Base-by-base conservation (phyloP, 106 monocot species). In the Amphibolis antarctica region DNA sequence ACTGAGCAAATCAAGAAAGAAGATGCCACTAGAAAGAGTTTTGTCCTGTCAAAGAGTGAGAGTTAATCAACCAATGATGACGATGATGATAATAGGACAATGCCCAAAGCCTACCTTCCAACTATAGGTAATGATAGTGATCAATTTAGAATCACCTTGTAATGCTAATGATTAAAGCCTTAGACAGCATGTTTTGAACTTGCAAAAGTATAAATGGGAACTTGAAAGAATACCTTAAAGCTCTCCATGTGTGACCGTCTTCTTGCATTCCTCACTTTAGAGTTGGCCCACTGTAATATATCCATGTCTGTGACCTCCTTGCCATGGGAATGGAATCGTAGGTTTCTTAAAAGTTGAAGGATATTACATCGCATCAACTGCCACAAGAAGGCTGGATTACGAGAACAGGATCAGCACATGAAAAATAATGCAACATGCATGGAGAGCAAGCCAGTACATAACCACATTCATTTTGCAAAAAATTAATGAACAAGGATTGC, bases 1-100 rank as follows among this genome's bases (percentile, higher is more conserved):
- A 65, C 85, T 82, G 5, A 85, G 75, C 66, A 89, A 66, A 22
- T 82, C 72, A 42, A 89, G 85, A 61, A 89, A 89, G 70, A 89
- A 89, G 44, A 79, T 78, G 22, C 89, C 89, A 73, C 60, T 82
- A 63, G 89, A 85, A 29, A 89, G 82, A 59, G 64, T 85, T 69
- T 70, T 89, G 61, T 89, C 88, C 88, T 85, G 82, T 55, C 1
- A 55, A n/a, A 14, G 3, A 43, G 28, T 36, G 24, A 65, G 60
- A 48, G 14, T 61, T 17, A 51, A 67, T 44, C 67, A 74, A 58
- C 55, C 48, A 50, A 10, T 22, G 27, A 13, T 30, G 0, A 59
- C 10, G 23, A 22, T 24, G 17, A 58, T 58, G 9, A 55, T 55
- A 20, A 9, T 20, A 10, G n/a, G n/a, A 55, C 54, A 20, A 13